These are phyloP conservation scores for Fusarium tjaetaba DNA, from an alignment of 2,329 filamentous ascomycete species.

Conservation along the genomic window DNA sequence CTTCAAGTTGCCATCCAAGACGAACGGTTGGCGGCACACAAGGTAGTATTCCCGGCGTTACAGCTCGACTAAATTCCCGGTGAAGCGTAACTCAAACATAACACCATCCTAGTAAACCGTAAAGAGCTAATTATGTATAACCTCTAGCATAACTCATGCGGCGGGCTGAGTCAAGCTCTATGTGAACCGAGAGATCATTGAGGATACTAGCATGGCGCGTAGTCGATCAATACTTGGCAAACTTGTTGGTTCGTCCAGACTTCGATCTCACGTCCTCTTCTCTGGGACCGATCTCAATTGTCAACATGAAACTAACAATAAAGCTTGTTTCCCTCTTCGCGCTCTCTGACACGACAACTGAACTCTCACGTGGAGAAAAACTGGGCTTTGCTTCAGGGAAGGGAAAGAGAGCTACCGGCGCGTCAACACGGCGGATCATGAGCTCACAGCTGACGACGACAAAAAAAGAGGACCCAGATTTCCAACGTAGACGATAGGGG, in stretches of 20 bases:
- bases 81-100: slow-evolving; percentile 1
- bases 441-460: slow-evolving; percentile 30
- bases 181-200: neutral
- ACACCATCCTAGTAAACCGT: neutral
- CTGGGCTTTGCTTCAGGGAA: neutral
- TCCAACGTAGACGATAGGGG: neutral
- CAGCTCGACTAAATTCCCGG: slow-evolving; percentile 3
- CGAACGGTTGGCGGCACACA: neutral
- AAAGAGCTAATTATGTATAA: neutral
- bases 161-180: neutral
- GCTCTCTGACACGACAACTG: neutral
- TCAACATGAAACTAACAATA: slow-evolving; percentile 19
- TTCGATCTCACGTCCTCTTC: slow-evolving; percentile 1
- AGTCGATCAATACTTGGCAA: neutral
- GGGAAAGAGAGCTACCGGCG: neutral
- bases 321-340: slow-evolving; percentile 6
- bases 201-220: neutral
- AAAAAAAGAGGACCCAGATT: slow-evolving; percentile 10
- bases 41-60: slow-evolving; percentile 19
- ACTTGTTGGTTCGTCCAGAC: neutral
- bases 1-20: neutral
- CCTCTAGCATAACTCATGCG: neutral
- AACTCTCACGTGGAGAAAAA: neutral
- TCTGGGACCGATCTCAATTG: neutral
- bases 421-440: slow-evolving; percentile 8